phyloP scores from a whole-genome alignment of 2,329 filamentous ascomycete species.

The Pyricularia sp. region DNA sequence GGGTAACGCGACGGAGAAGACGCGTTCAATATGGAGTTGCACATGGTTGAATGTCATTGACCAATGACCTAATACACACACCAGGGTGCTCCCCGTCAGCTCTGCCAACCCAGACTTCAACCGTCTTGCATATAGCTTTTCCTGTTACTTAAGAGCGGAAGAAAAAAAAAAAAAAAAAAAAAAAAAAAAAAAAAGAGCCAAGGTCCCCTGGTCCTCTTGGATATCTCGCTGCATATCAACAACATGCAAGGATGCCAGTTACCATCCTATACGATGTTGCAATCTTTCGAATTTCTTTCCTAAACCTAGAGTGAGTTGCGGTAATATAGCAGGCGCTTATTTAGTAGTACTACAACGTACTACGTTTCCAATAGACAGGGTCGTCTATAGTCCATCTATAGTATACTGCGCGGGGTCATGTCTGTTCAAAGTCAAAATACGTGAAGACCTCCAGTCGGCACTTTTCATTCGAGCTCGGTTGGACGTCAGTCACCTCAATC shows the following conservation, averaged over 20 bases:
- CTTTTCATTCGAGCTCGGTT: background rate
- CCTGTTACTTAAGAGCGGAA: background rate
- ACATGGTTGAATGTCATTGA: background rate
- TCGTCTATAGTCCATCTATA: background rate
- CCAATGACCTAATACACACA: background rate
- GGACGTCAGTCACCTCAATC: slow-evolving; percentile 23
- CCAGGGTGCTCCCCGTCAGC: background rate
- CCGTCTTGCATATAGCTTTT: background rate
- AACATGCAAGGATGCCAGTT: background rate
- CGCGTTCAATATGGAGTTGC: background rate
- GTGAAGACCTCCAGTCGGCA: background rate
- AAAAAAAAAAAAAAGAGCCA: too few relatives aligned
- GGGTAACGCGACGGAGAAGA: background rate
- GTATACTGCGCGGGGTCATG: background rate
- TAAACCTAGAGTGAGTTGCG: background rate
- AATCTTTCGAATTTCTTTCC: background rate
- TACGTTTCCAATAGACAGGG: background rate
- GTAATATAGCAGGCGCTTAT: background rate
- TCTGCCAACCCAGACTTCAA: background rate
- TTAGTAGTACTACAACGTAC: background rate
- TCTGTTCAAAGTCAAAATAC: background rate
- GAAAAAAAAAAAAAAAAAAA: too few relatives aligned
- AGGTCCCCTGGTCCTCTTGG: background rate
- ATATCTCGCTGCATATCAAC: background rate
- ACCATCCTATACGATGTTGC: too few relatives aligned